These are phyloP conservation scores for Rhododendron vialii DNA, from an alignment of 148 eudicot genomes.

Conservation along the genomic window DNA sequence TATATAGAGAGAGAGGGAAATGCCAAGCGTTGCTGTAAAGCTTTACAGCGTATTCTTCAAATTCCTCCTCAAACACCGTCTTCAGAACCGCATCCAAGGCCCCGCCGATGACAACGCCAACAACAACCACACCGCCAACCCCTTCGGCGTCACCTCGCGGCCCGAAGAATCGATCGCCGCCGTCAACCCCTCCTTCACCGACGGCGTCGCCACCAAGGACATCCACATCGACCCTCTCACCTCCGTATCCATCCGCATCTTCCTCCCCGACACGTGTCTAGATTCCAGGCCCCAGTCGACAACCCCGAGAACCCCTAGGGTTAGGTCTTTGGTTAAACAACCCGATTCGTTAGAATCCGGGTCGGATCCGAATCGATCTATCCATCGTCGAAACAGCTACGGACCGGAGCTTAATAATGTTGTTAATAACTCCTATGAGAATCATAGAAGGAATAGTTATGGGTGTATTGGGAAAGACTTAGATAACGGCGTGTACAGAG, in stretches of 20 bases:
- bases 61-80: conserved; percentile 70
- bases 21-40: conserved; percentile 95
- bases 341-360: conserved; percentile 26
- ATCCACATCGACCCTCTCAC: conserved; percentile 80
- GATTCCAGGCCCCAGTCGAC: conserved; percentile 1
- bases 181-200: conserved; percentile 67
- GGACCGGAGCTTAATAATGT: conserved; percentile 15
- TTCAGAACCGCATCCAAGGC: conserved; percentile 62
- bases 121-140: not conserved
- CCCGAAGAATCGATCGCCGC: conserved; percentile 78
- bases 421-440: not conserved
- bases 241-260: conserved; percentile 66
- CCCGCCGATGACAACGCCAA: conserved; percentile 22
- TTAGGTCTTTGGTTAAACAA: conserved; percentile 16
- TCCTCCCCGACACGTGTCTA: conserved; percentile 67
- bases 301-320: conserved; percentile 9
- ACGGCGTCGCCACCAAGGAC: conserved; percentile 89
- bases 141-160: conserved; percentile 76
- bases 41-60: conserved; percentile 92
- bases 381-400: conserved; percentile 46
- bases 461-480: conserved; percentile 30
- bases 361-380: conserved; percentile 15
- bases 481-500: conserved; percentile 45
- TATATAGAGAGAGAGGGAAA: conserved; percentile 20
- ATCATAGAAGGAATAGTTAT: conserved; percentile 45